Evolutionary conservation across 1,284 basidiomycete genomes (phyloP).

Genomic region (Quambalaria eucalypti): DNA sequence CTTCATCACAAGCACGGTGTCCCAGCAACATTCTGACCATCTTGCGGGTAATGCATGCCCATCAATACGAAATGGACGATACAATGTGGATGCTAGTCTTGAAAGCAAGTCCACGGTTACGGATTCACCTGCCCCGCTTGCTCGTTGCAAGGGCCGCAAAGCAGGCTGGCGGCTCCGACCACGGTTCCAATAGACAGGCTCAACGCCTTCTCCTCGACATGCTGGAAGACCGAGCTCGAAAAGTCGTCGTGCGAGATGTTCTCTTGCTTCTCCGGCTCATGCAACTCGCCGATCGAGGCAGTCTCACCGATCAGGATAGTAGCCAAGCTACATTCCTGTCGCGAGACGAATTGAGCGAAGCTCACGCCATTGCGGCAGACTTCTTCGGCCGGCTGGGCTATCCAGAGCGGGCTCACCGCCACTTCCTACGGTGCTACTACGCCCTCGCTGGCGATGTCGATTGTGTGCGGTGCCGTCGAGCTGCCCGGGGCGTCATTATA

Average conservation of each 20-base stretch:
- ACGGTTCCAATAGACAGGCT: too few species aligned
- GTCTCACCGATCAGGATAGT: too few species aligned
- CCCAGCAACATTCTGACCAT: neutral
- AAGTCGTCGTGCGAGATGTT: too few species aligned
- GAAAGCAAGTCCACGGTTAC: neutral
- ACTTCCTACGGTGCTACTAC: neutral
- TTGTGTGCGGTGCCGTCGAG: neutral
- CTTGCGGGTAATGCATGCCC: neutral
- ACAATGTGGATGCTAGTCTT: neutral
- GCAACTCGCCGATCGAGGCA: too few species aligned
- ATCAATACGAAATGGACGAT: neutral
- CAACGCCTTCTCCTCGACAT: neutral
- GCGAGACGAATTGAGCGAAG: neutral
- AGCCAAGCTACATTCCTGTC: too few species aligned
- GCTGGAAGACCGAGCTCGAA: neutral
- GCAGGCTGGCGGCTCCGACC: too few species aligned
- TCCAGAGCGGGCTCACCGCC: neutral
- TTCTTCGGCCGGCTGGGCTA: neutral
- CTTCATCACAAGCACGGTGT: neutral
- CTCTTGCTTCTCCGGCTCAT: too few species aligned
- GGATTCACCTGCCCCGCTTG: neutral
- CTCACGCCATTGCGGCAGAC: neutral
- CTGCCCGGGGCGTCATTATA: neutral
- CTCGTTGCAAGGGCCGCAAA: too few species aligned
- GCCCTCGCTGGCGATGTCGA: neutral